A percentile compares a stretch with the other conserved stretches of the same genome.
Evolutionary conservation across 345 rosid genomes (phyloP).

Genomic region (Bruguiera parviflora): DNA sequence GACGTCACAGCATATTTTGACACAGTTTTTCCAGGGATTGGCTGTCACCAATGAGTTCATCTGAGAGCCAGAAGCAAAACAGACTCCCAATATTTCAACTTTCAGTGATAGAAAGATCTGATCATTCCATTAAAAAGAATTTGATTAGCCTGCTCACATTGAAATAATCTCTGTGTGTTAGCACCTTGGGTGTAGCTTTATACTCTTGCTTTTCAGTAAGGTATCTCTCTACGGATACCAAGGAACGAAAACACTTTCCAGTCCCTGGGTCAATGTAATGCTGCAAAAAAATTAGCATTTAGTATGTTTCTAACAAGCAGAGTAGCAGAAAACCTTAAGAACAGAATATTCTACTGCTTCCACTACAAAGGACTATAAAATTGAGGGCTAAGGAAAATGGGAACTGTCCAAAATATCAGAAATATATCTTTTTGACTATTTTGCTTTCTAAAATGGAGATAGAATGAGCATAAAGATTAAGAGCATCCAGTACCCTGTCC

Average conservation of each 20-base stretch:
- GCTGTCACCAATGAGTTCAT: too few relatives aligned
- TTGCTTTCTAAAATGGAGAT: not conserved
- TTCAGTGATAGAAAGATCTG: too few relatives aligned
- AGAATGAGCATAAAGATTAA: not conserved
- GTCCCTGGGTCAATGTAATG: conserved; percentile 40
- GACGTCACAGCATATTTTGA: too few relatives aligned
- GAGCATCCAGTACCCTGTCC: conserved; percentile 35
- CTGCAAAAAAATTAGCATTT: conserved; percentile 20
- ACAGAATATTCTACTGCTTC: not conserved
- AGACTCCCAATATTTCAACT: too few relatives aligned
- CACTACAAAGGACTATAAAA: not conserved
- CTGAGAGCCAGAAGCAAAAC: too few relatives aligned
- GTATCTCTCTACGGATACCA: conserved; percentile 27
- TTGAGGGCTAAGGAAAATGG: not conserved
- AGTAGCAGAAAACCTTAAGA: not conserved
- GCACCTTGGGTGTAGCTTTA: conserved; percentile 1
- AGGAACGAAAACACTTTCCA: conserved; percentile 31
- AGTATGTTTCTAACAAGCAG: conserved; percentile 4
- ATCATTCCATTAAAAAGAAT: not conserved
- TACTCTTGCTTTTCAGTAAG: conserved; percentile 9
- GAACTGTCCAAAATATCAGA: not conserved
- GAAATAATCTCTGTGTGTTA: conserved; percentile 1
- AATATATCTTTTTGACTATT: too few relatives aligned
- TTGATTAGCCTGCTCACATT: conserved; percentile 7
- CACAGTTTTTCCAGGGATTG: too few relatives aligned